Evolutionary conservation across 78 protist genomes (phyloP), one percentile per base, ranked within the genome.

Genomic region (Protostelium mycophagum): DNA sequence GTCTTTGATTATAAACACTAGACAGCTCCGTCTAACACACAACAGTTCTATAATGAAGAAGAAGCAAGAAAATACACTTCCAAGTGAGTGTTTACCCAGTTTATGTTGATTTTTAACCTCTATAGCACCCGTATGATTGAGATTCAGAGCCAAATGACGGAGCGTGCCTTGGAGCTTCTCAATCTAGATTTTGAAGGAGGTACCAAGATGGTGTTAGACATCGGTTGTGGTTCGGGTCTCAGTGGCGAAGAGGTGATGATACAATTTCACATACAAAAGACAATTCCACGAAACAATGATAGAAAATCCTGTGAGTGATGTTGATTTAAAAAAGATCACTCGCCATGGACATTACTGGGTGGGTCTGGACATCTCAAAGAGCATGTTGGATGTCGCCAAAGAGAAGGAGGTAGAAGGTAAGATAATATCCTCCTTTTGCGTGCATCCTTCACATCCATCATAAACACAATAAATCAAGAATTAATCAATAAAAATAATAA

Each of bases 191-290:
- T 83, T 83, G 95, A 88, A 35, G 73, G 63, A 37, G 90, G 86
- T 35, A 90, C 94, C 35, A 23, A 88, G 10, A 83, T 94, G 38
- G 1, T 98, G 0, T 96, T 98, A 25, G 99, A 98, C 93, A 86
- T 98, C 5, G 99, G 99, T 31, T 97, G 98, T 88, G 98, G 98
- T 37, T 91, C 97, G 29, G 98, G 97, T n/a, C 90, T 96, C 38
- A 91, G 95, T 83, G 98, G 98, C 63, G 95, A 91, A 83, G 96
- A 91, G 73, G 73, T 51, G 16, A 51, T 16, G 16, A 5, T 16
- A 51, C n/a, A n/a, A n/a, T n/a, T n/a, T n/a, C n/a, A n/a, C n/a
- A n/a, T n/a, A n/a, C n/a, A n/a, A n/a, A n/a, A n/a, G n/a, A n/a
- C n/a, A n/a, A n/a, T n/a, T n/a, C n/a, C n/a, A n/a, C n/a, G n/a